A percentile compares a stretch with the other conserved stretches of the same genome.
These are phyloP conservation scores for Primulina tabacum DNA, from an alignment of 257 asterid genomes.

Conservation along the genomic window DNA sequence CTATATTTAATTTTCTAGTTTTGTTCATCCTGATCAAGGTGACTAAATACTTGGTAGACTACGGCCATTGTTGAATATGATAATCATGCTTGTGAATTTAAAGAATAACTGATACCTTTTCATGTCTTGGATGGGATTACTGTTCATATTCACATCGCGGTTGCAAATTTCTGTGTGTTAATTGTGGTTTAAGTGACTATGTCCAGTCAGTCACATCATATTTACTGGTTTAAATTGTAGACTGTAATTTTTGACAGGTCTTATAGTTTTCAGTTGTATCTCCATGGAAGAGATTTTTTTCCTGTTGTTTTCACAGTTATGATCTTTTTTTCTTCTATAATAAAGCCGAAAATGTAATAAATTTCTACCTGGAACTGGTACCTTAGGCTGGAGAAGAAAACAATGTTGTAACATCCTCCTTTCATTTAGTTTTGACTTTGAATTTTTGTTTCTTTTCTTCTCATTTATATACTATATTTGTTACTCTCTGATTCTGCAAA, in stretches of 20 bases:
- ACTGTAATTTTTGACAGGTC: neutral
- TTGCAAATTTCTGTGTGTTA: neutral
- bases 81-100: neutral
- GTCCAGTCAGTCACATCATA: constrained; percentile 1
- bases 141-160: neutral
- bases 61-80: neutral
- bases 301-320: neutral
- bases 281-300: neutral
- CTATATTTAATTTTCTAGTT: neutral
- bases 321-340: too few relatives aligned
- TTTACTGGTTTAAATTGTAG: neutral
- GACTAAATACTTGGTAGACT: neutral
- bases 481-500: neutral
- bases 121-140: neutral
- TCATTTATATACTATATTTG: neutral
- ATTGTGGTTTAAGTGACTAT: neutral
- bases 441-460: neutral
- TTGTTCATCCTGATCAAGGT: neutral
- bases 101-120: neutral
- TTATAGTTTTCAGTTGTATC: neutral
- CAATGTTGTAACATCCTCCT: neutral
- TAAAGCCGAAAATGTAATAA: neutral
- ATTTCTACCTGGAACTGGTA: neutral
- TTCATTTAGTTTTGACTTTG: neutral
- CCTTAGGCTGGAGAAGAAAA: neutral